These are phyloP conservation scores for Microthlaspi erraticum DNA, from an alignment of 345 rosid genomes.

Conservation along the genomic window DNA sequence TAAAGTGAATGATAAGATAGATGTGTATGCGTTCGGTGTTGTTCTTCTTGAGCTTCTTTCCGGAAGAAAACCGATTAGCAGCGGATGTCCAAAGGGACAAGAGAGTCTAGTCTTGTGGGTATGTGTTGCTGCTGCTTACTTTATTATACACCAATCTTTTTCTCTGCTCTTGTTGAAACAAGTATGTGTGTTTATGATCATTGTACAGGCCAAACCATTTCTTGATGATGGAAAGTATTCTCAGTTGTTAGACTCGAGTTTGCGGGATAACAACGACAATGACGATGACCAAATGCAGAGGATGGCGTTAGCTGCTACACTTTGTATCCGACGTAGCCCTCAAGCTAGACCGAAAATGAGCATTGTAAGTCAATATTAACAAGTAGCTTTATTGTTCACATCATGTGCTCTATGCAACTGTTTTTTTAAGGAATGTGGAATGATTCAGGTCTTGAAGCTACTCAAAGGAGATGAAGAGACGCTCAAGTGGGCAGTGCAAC, in stretches of 20 bases:
- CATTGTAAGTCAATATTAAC: constrained; percentile 50
- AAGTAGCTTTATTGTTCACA: neutral
- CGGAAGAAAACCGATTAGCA: constrained; percentile 83
- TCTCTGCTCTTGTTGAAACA: constrained; percentile 16
- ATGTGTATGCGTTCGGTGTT: constrained; percentile 93
- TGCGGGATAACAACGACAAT: constrained; percentile 46
- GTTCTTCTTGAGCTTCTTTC: constrained; percentile 95
- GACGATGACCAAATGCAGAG: constrained; percentile 60
- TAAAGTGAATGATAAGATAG: constrained; percentile 85
- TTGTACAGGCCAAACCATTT: constrained; percentile 79
- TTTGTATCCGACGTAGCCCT: constrained; percentile 76
- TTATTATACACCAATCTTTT: neutral
- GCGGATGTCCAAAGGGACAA: constrained; percentile 67
- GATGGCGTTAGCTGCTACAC: constrained; percentile 86
- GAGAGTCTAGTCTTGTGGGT: constrained; percentile 99
- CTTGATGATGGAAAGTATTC: constrained; percentile 64
- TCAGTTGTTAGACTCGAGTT: constrained; percentile 64
- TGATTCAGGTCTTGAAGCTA: constrained; percentile 70
- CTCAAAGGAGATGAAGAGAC: constrained; percentile 71
- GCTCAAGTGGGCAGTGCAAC: constrained; percentile 63
- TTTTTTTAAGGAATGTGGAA: constrained; percentile 3
- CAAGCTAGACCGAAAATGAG: constrained; percentile 78
- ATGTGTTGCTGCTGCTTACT: constrained; percentile 74
- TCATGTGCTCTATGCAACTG: neutral
- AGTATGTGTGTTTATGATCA: constrained; percentile 7